These are phyloP conservation scores for Fusarium neocosmosporiellum DNA, from an alignment of 2,329 filamentous ascomycete species.

Conservation along the genomic window DNA sequence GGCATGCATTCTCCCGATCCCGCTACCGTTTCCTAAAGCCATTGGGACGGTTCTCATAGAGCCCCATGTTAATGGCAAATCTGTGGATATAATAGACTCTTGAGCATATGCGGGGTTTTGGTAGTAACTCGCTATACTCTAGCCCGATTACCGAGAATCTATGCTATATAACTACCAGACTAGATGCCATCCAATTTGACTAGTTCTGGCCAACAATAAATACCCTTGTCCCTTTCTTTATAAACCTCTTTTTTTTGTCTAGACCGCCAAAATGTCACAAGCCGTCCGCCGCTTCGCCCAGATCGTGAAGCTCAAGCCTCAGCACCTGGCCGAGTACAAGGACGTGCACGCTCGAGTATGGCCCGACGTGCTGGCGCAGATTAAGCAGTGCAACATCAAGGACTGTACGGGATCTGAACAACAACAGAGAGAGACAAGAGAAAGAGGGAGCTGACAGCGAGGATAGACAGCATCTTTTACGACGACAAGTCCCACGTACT, in stretches of 20 bases:
- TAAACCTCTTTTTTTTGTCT: not conserved
- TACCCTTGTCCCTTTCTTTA: not conserved
- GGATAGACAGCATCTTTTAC: constrained; percentile 77
- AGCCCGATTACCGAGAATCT: constrained; percentile 31
- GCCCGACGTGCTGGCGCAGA: constrained; percentile 81
- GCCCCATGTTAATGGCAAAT: constrained; percentile 1
- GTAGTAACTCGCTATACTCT: constrained; percentile 27
- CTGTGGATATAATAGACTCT: not conserved
- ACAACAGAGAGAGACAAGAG: not conserved
- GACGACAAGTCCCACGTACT: constrained; percentile 71
- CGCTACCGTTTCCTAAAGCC: not conserved
- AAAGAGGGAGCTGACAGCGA: not conserved
- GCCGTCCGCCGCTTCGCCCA: constrained; percentile 72
- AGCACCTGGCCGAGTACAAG: constrained; percentile 76
- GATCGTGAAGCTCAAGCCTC: constrained; percentile 77
- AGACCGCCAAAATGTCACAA: constrained; percentile 38
- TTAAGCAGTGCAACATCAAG: constrained; percentile 78
- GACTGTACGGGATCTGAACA: constrained; percentile 66
- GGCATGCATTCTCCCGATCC: constrained; percentile 3
- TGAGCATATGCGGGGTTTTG: constrained; percentile 27
- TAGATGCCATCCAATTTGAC: not conserved
- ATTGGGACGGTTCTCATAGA: not conserved
- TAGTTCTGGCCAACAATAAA: not conserved
- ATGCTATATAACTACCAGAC: constrained; percentile 10
- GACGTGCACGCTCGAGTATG: constrained; percentile 78